Conservation (phyloP, 2,329 filamentous ascomycete species). For the Arthrobotrys entomopaga region DNA sequence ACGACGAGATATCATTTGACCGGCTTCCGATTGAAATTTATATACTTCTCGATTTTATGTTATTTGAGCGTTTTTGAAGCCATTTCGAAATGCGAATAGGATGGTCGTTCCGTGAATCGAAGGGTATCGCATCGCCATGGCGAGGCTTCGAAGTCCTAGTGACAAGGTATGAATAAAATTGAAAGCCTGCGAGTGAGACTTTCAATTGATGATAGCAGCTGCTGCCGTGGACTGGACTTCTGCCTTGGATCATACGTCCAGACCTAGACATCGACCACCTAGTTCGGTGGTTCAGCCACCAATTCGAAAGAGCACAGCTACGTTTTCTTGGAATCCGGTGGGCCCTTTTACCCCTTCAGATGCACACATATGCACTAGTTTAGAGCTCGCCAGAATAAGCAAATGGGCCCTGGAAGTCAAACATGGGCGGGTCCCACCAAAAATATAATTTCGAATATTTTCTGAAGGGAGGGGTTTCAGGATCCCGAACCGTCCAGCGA, state of each 20-base stretch:
- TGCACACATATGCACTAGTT: background rate
- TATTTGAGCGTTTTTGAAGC: conserved; percentile 2
- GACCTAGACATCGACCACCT: conserved; percentile 52
- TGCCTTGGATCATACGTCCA: conserved; percentile 53
- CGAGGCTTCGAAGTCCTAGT: conserved; percentile 5
- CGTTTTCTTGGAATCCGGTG: conserved; percentile 48
- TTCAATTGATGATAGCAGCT: background rate
- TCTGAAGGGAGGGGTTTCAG: background rate
- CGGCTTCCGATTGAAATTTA: conserved; percentile 3
- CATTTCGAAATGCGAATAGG: conserved; percentile 9
- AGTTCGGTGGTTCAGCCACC: conserved; percentile 55
- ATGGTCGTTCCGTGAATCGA: conserved; percentile 23
- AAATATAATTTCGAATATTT: conserved; percentile 15
- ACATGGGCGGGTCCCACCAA: conserved; percentile 31
- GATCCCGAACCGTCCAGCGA: no score
- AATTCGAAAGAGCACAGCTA: conserved; percentile 38
- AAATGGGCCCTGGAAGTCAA: conserved; percentile 18
- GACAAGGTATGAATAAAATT: conserved; percentile 1
- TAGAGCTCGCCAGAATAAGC: conserved; percentile 48
- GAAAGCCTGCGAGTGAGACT: conserved; percentile 5
- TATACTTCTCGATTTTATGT: background rate
- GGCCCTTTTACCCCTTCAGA: conserved; percentile 1
- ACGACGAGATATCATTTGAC: conserved; percentile 1
- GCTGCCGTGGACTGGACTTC: conserved; percentile 23
- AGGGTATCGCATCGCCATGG: conserved; percentile 3